Conservation (phyloP, 1,284 basidiomycete species). For the Xerocomus nothofagi region DNA sequence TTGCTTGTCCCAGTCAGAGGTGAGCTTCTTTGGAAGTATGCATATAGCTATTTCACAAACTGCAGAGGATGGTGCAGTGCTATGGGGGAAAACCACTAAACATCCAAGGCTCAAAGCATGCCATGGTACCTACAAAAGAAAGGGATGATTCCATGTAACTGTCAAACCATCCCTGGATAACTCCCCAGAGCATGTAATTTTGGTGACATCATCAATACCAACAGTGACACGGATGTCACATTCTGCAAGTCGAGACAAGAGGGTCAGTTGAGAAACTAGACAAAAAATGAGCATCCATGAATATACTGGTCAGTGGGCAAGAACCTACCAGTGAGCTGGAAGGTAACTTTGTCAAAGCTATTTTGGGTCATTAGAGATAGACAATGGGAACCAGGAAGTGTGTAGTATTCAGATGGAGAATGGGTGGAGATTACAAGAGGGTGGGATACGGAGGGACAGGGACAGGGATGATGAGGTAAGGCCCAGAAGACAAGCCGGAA, state of each 20-base stretch:
- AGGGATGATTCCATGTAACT: background rate
- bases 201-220: background rate
- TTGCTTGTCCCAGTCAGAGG: background rate
- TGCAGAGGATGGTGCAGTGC: background rate
- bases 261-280: no score
- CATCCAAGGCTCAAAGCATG: background rate
- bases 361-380: no score
- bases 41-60: background rate
- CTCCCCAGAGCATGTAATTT: background rate
- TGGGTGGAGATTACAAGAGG: no score
- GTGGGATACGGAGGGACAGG: no score
- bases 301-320: no score
- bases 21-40: background rate
- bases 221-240: background rate
- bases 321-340: no score
- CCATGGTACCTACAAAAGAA: background rate
- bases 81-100: background rate
- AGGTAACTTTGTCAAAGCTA: no score
- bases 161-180: background rate
- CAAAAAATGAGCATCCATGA: no score
- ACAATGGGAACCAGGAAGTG: no score
- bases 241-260: background rate
- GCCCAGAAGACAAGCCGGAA: no score
- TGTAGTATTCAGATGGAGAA: no score
- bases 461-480: no score